A percentile compares a stretch with the other conserved stretches of the same genome.
phyloP scores from a whole-genome alignment of 2,329 filamentous ascomycete species.

The Penicillium janthinellum region DNA sequence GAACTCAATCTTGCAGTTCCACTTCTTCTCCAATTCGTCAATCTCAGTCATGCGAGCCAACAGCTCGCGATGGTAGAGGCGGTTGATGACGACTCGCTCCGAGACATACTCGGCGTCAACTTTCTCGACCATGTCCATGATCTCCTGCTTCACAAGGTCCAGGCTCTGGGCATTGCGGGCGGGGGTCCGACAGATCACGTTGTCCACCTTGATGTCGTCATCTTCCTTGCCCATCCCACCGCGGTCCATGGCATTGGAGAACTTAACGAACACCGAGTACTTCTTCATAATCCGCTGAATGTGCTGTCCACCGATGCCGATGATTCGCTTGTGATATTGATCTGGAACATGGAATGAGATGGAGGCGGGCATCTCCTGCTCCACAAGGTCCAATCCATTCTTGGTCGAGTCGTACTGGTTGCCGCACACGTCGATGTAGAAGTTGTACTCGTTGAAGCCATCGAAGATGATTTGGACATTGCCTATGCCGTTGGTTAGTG shows the following conservation, averaged over 20 bases:
- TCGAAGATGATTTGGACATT: conserved; percentile 99
- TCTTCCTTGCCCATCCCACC: conserved; percentile 92
- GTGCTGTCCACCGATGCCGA: conserved; percentile 96
- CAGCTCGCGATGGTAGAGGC: conserved; percentile 91
- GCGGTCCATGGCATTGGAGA: conserved; percentile 98
- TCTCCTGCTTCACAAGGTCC: conserved; percentile 97
- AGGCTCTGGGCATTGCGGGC: conserved; percentile 96
- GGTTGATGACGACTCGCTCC: conserved; percentile 89
- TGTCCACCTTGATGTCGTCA: conserved; percentile 97
- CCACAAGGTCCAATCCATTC: conserved; percentile 86
- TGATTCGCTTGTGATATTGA: conserved; percentile 99
- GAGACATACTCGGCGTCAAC: conserved; percentile 96
- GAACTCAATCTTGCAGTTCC: conserved; percentile 99
- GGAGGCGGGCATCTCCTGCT: conserved; percentile 98
- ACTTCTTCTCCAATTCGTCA: conserved; percentile 95
- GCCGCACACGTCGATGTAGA: conserved; percentile 97
- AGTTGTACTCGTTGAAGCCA: conserved; percentile 99
- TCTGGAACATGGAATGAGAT: conserved; percentile 99
- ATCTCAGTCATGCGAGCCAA: conserved; percentile 86
- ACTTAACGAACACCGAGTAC: conserved; percentile 99
- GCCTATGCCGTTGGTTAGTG: conserved; percentile 47
- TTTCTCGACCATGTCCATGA: conserved; percentile 98
- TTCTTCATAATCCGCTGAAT: conserved; percentile 99
- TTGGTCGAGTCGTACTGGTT: conserved; percentile 92
- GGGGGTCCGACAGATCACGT: conserved; percentile 96